Conservation (phyloP, 2,329 filamentous ascomycete genomes). For the Boeremia exigua region DNA sequence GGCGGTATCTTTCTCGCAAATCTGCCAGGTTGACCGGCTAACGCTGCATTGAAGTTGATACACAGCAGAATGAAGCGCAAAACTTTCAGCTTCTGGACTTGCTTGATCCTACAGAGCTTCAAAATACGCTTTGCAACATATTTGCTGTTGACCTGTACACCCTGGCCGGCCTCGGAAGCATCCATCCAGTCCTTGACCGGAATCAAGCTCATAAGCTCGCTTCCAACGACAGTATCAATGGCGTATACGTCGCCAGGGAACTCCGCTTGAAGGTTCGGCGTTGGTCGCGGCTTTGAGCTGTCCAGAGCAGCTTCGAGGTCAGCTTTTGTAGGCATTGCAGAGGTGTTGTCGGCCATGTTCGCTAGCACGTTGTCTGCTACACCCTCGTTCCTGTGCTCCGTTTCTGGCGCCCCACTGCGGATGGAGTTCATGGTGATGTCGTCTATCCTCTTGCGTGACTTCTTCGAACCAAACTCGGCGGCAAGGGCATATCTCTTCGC, state of each 20-base stretch:
- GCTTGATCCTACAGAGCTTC: conserved; percentile 61
- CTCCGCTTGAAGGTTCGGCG: conserved; percentile 69
- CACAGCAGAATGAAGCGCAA: conserved; percentile 57
- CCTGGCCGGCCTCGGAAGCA: conserved; percentile 63
- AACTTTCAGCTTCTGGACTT: conserved; percentile 56
- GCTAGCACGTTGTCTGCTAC: conserved; percentile 60
- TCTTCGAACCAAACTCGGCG: conserved; percentile 83
- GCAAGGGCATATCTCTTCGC: conserved; percentile 73
- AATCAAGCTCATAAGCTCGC: conserved; percentile 70
- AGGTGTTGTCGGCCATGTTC: conserved; percentile 66
- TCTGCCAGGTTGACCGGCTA: conserved; percentile 41
- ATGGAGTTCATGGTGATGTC: conserved; percentile 76
- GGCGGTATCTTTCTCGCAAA: conserved; percentile 60
- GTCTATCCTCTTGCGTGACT: conserved; percentile 78
- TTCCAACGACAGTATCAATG: conserved; percentile 68
- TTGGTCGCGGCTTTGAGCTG: conserved; percentile 74
- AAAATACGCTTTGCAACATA: conserved; percentile 71
- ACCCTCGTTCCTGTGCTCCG: conserved; percentile 34
- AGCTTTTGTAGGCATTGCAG: conserved; percentile 70
- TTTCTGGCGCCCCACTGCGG: conserved; percentile 31
- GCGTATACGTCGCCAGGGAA: conserved; percentile 77
- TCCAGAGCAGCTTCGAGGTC: conserved; percentile 70
- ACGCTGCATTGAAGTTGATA: conserved; percentile 55
- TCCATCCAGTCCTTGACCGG: conserved; percentile 78
- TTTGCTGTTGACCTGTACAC: conserved; percentile 63